Base-by-base conservation (phyloP, 495 filamentous ascomycete species). In the Xylaria scruposa region DNA sequence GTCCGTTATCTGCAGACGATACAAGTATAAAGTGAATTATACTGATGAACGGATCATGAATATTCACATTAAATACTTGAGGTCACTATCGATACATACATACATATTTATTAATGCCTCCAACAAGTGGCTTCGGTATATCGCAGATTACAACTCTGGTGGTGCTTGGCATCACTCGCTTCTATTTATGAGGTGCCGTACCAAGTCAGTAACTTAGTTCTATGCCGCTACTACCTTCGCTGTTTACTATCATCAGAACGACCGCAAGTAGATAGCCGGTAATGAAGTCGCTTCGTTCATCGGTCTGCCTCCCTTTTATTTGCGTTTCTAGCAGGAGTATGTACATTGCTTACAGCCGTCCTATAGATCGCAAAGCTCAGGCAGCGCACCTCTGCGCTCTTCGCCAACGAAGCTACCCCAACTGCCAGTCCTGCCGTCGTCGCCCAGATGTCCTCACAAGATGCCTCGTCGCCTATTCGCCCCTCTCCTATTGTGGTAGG, bases 401-500 rank as follows among this genome's bases (percentile, higher is more conserved):
- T 21, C 17, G 46, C 8, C 46, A 49, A 49, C 21, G 46, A 49
- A 19, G 46, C 46, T 49, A 4, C 19, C 46, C n/a, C 46, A 8
- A n/a, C 19, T 0, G 46, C 46, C 46, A 49, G 46, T 19, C n/a
- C 46, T 49, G 46, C 17, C 46, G 46, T 49, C 46, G 46, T 4
- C 46, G 46, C 8, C 19, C 46, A 8, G 46, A 4, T 8, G 46
- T n/a, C 46, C 5, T 49, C 46, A 19, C n/a, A 49, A 49, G 19
- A 19, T 19, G 7, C 46, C 19, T 53, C 21, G n/a, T 24, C 49
- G 9, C 12, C 49, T 2, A 21, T 3, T 53, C 24, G 2, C n/a
- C 21, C n/a, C 24, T 59, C 54, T 59, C 54, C 54, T 2, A 36
- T 19, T 33, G 54, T 59, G 26, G 54, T 59, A 3, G 63, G 64